Base-by-base conservation (phyloP, 208 protist species). In the Leishmania martiniquensis region DNA sequence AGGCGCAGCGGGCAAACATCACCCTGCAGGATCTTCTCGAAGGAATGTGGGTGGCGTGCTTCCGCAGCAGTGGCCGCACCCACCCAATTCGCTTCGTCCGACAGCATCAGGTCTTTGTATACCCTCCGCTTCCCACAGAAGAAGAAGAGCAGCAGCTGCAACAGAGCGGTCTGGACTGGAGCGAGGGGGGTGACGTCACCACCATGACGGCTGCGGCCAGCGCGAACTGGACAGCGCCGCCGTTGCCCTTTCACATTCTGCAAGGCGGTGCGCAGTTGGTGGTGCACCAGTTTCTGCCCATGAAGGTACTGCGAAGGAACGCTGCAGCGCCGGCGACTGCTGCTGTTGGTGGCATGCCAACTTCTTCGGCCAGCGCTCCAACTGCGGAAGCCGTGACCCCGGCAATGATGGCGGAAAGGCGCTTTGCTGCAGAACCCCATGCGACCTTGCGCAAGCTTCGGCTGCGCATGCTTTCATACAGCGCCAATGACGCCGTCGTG, bases 1-100 rank as follows among this genome's bases (percentile, higher is more conserved):
- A 95, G 49, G 82, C 89, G 12, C 74, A 72, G 3, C 88, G 93
- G 5, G 47, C 62, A 9, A 67, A 44, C 29, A 59, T 97, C 22
- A 89, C 85, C 2, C 51, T 90, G 78, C 83, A 91, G 37, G 93
- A 95, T 51, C 78, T 97, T 15, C 54, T 93, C 7, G 81, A 91
- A 29, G 79, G 80, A 20, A 87, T 76, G 62, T 97, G 91, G 90
- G 75, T 85, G 22, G 83, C 91, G 42, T 91, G 82, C 77, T 92
- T 95, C 80, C 84, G 87, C 65, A 75, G 49, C 63, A 93, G 86
- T 2, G 91, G 91, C 10, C 77, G 77, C 29, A 89, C 83, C 45
- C 90, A 93, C 72, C 85, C 87, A 13, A 86, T 84, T 7, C 81
- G 45, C 22, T 95, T 95, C 72, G 75, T 67, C 3, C 20, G 80